Conservation (phyloP, 2,329 filamentous ascomycete species). For the Cercospora citrullina region DNA sequence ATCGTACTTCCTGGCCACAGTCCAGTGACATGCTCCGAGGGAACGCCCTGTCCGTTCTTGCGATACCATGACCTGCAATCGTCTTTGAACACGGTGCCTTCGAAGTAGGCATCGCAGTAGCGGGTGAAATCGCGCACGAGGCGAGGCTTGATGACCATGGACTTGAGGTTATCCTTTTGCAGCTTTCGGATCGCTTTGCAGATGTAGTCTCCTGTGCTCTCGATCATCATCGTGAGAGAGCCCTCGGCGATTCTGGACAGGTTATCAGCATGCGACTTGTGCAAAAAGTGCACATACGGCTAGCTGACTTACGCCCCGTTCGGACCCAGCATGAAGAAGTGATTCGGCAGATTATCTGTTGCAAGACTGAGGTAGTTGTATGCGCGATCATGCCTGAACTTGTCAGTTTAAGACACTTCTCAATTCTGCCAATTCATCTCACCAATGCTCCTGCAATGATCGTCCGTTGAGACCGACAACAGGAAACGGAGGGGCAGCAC, state of each 20-base stretch:
- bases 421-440: neutral
- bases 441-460: constrained; percentile 42
- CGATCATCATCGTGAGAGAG: constrained; percentile 26
- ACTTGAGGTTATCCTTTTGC: constrained; percentile 45
- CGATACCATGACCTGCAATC: constrained; percentile 23
- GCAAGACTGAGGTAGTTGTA: constrained; percentile 40
- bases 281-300: neutral
- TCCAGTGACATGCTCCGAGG: constrained; percentile 41
- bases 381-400: constrained; percentile 30
- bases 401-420: neutral
- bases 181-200: constrained; percentile 44
- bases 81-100: constrained; percentile 41
- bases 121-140: constrained; percentile 55
- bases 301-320: constrained; percentile 17
- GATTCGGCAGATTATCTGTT: constrained; percentile 35
- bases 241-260: constrained; percentile 23
- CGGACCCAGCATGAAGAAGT: constrained; percentile 34
- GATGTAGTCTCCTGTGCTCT: constrained; percentile 46
- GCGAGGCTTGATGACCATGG: constrained; percentile 45
- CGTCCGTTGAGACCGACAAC: constrained; percentile 29
- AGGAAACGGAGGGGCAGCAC: constrained; percentile 36
- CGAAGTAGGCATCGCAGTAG: constrained; percentile 51
- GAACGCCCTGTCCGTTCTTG: constrained; percentile 18
- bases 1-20: constrained; percentile 36
- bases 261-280: neutral